phyloP scores from a whole-genome alignment of 1,284 basidiomycete genomes.

The Cutaneotrichosporon mucoides region DNA sequence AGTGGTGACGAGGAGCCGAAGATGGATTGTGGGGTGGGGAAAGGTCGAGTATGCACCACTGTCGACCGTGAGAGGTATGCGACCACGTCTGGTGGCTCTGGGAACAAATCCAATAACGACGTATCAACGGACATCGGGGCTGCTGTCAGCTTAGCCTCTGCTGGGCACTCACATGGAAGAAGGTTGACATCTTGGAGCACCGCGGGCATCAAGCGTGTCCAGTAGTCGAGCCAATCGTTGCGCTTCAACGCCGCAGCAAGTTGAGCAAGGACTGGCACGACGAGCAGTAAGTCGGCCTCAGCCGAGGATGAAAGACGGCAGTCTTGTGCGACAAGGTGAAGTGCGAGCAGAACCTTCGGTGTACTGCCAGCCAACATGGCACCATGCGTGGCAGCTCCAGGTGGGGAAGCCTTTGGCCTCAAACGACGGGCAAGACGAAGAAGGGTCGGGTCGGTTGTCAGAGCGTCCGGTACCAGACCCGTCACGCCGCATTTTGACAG shows the following conservation, averaged over 20 bases:
- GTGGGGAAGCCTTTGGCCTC: constrained; percentile 24
- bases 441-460: constrained; percentile 48
- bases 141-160: neutral
- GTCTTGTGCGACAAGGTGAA: constrained; percentile 71
- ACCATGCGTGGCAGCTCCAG: neutral
- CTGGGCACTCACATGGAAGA: too few relatives aligned
- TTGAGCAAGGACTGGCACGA: constrained; percentile 63
- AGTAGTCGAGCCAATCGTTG: constrained; percentile 82
- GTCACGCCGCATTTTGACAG: constrained; percentile 10
- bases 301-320: constrained; percentile 44
- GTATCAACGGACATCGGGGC: constrained; percentile 17
- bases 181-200: constrained; percentile 12
- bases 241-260: constrained; percentile 61
- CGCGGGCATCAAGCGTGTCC: constrained; percentile 69
- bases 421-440: constrained; percentile 50
- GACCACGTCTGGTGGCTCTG: constrained; percentile 48
- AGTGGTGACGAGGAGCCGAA: constrained; percentile 54
- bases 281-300: constrained; percentile 56
- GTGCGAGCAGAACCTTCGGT: constrained; percentile 54
- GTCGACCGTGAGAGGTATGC: constrained; percentile 38
- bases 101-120: constrained; percentile 28
- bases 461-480: too few relatives aligned
- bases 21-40: constrained; percentile 24
- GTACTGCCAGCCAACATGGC: neutral
- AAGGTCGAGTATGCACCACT: constrained; percentile 20